Percentiles rank a stretch among this genome's conserved stretches.
Conservation (phyloP, 1,139 yeast genomes). For the Sugiyamaella neomexicana region DNA sequence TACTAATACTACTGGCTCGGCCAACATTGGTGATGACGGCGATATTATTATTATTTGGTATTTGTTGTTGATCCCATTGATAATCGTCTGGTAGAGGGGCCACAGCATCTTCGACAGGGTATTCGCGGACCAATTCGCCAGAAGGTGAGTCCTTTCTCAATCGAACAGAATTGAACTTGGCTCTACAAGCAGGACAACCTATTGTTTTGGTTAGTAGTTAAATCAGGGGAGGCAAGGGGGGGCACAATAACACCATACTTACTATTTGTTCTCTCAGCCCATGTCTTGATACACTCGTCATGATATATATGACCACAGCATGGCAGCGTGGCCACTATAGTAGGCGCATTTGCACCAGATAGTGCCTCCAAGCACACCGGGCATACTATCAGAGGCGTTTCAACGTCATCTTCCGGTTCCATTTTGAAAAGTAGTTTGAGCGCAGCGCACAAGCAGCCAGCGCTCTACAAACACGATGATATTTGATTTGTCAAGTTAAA, state of each 20-base stretch:
- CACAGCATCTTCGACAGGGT: constrained; percentile 17
- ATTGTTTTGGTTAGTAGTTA: neutral
- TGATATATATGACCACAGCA: constrained; percentile 51
- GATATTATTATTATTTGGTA: constrained; percentile 9
- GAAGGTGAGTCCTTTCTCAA: constrained; percentile 21
- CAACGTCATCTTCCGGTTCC: constrained; percentile 5
- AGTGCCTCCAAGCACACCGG: constrained; percentile 20
- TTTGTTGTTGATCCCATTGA: constrained; percentile 12
- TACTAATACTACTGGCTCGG: constrained; percentile 15
- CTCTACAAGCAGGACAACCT: constrained; percentile 56
- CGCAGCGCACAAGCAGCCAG: neutral
- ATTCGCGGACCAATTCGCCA: constrained; percentile 23
- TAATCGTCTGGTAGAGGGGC: constrained; percentile 19
- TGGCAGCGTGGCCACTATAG: constrained; percentile 20
- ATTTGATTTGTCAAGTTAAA: too few species aligned
- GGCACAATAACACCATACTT: constrained; percentile 20
- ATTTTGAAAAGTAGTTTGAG: neutral
- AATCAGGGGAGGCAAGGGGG: neutral
- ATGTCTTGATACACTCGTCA: constrained; percentile 48
- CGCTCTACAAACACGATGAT: neutral
- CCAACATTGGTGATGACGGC: constrained; percentile 16
- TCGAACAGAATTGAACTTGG: constrained; percentile 34
- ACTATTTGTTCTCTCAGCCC: constrained; percentile 55
- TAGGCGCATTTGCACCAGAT: constrained; percentile 5
- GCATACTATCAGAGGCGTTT: constrained; percentile 7